A percentile compares a stretch with the other conserved stretches of the same genome.
Conservation (phyloP, 169 alveolate genomes). For the Besnoitia besnoiti region DNA sequence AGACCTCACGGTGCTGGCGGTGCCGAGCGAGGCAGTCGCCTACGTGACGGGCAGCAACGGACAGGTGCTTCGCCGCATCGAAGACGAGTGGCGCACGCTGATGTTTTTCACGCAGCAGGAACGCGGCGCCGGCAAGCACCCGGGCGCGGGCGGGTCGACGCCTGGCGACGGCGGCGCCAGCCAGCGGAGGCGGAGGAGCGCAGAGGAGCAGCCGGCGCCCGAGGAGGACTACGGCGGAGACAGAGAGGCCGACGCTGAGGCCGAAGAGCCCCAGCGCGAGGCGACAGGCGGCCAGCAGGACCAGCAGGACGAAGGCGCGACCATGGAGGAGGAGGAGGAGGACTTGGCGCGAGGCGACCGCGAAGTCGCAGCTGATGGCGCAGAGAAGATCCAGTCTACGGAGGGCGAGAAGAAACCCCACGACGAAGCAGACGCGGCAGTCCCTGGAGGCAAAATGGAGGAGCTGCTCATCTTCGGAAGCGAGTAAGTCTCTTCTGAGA, state of each 20-base stretch:
- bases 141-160: neutral
- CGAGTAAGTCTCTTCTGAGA: neutral
- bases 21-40: constrained; percentile 56
- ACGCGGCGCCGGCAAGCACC: constrained; percentile 3
- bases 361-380: neutral
- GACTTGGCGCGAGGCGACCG: neutral
- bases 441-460: neutral
- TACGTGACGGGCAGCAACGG: constrained; percentile 59
- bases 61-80: constrained; percentile 42
- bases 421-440: neutral
- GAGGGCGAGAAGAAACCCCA: neutral
- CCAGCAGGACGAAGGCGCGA: neutral
- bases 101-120: constrained; percentile 55
- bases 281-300: neutral
- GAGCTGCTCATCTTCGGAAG: constrained; percentile 8
- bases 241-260: no score
- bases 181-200: neutral
- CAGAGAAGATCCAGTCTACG: no score
- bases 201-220: neutral
- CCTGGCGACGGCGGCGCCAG: neutral
- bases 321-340: neutral
- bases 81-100: constrained; percentile 61
- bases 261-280: neutral
- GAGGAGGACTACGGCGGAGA: neutral
- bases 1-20: constrained; percentile 57